Evolutionary conservation across 1,284 basidiomycete genomes (phyloP), one percentile per base, ranked within the genome.

Genomic region (Tilletia caries): DNA sequence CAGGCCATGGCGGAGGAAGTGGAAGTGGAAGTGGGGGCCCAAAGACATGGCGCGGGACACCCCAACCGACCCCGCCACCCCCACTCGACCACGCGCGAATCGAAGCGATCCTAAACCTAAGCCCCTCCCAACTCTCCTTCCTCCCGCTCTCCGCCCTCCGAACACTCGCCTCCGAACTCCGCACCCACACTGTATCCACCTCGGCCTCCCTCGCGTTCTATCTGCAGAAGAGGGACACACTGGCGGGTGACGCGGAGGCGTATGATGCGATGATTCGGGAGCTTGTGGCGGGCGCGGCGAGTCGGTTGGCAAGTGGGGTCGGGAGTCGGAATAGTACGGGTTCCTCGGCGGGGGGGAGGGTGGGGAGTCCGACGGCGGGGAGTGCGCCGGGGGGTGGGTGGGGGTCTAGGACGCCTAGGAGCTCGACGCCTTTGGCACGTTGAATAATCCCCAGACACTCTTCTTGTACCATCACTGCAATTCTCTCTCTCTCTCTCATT

Each of bases 251-350:
- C 29, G 43, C 65, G 46, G 65, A 66, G 4, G 33, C 65, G 65
- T 66, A 66, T 44, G 50, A 66, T 29, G 33, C 65, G 4, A 66
- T 66, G 65, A 66, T 66, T 34, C 44, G 46, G 12, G 65, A 66
- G n/a, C n/a, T 66, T 23, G 65, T 66, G 4, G 65, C 48, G 10
- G 65, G 65, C 18, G 65, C 65, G 23, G 32, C 65, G 20, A 15
- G 23, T 18, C 23, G 48, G 25, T 33, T 66, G 25, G 65, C 46
- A 23, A 37, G 64, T 37, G 58, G 58, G 32, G 10, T 15, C 18
- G 6, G 58, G 32, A 37, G 23, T 34, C 18, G 58, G 6, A 37
- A 20, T 20, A 29, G 58, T 6, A 29, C 20, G 58, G 20, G 48
- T 8, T 13, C 15, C 15, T 6, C 48, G 48, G 20, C 12, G 6